Conservation (phyloP, 768 basidiomycete species). For the Boletellus ananas region DNA sequence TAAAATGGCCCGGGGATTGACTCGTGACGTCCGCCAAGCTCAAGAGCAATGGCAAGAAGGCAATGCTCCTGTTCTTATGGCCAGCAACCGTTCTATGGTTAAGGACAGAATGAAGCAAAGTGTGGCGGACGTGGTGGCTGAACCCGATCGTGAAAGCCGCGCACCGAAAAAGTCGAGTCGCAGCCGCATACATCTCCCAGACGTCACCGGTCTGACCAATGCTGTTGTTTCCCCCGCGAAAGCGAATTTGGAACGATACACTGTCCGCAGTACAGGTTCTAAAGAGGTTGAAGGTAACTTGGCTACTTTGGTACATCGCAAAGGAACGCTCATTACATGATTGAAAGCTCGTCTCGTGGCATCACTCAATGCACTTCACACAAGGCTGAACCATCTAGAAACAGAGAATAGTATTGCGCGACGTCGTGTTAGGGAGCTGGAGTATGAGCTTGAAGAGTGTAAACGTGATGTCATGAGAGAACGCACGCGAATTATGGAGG, state of each 20-base stretch:
- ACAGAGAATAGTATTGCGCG: conserved; percentile 80
- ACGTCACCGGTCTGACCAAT: conserved; percentile 79
- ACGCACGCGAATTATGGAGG: conserved; percentile 58
- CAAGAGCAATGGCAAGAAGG: conserved; percentile 21
- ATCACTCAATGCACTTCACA: conserved; percentile 60
- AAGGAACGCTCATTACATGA: background rate
- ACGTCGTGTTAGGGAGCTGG: conserved; percentile 80
- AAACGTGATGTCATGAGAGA: conserved; percentile 75
- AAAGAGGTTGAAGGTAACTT: conserved; percentile 63
- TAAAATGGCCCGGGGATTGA: conserved; percentile 53
- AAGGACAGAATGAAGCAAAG: conserved; percentile 30
- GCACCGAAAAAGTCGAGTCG: conserved; percentile 24
- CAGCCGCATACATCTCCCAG: conserved; percentile 61
- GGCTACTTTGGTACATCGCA: background rate
- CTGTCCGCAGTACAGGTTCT: conserved; percentile 44
- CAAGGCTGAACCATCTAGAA: conserved; percentile 69
- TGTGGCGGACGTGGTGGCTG: conserved; percentile 9
- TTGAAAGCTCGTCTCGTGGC: conserved; percentile 55
- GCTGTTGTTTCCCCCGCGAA: conserved; percentile 75
- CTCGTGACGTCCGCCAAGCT: conserved; percentile 51
- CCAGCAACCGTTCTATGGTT: conserved; percentile 1
- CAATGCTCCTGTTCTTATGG: background rate
- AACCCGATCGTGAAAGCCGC: conserved; percentile 8
- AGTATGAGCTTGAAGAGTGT: conserved; percentile 79
- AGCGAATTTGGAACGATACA: conserved; percentile 46